Evolutionary conservation across 495 filamentous ascomycete species (phyloP).

Genomic region (Patellaria atrata): DNA sequence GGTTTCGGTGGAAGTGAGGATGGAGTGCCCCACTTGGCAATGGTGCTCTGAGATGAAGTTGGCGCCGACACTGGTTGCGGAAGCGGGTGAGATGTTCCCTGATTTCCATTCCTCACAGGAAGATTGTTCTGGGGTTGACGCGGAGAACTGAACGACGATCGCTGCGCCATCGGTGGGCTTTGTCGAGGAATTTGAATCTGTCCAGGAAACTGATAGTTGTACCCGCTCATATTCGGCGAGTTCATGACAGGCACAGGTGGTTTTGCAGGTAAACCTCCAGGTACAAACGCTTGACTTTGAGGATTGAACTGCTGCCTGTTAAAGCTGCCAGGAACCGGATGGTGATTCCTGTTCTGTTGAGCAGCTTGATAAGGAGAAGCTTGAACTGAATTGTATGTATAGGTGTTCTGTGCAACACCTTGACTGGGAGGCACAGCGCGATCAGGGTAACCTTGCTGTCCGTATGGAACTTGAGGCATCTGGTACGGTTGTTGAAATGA

Average conservation of each 20-base stretch:
- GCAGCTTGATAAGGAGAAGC: constrained; percentile 49
- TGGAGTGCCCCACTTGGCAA: constrained; percentile 32
- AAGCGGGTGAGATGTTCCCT: constrained; percentile 15
- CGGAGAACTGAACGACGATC: constrained; percentile 10
- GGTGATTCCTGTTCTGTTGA: constrained; percentile 44
- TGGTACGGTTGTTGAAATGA: constrained; percentile 11
- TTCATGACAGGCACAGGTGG: constrained; percentile 7
- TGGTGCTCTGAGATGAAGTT: constrained; percentile 23
- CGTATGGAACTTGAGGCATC: constrained; percentile 11
- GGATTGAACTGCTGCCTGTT: constrained; percentile 80
- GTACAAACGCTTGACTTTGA: constrained; percentile 80
- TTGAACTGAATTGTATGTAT: constrained; percentile 65
- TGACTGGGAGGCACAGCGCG: constrained; percentile 25
- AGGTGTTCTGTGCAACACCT: constrained; percentile 37
- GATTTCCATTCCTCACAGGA: constrained; percentile 6
- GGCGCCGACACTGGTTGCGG: constrained; percentile 21
- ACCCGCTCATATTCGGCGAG: constrained; percentile 11
- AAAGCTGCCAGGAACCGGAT: constrained; percentile 70
- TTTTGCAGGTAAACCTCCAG: constrained; percentile 30
- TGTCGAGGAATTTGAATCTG: constrained; percentile 8
- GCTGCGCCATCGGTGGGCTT: constrained; percentile 8
- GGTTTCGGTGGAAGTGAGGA: constrained; percentile 31
- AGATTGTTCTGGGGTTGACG: constrained; percentile 8
- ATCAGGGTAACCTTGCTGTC: constrained; percentile 27
- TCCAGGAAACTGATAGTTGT: constrained; percentile 9